Conservation (phyloP, 768 basidiomycete species). For the Auricularia sp. region DNA sequence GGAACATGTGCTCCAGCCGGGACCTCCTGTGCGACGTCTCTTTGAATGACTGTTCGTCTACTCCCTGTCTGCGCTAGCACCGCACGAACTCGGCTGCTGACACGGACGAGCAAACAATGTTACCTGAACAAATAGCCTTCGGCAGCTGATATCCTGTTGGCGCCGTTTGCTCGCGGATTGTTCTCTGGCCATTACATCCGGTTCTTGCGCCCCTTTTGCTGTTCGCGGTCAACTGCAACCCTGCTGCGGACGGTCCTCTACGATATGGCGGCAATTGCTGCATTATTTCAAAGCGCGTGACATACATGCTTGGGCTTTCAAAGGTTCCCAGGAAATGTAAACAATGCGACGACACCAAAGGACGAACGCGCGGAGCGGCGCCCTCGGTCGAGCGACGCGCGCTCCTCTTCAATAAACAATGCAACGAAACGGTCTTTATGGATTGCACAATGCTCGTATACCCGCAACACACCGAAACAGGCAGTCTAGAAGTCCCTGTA, state of each 20-base stretch:
- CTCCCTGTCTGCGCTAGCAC: background rate
- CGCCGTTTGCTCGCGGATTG: background rate
- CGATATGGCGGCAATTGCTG: background rate
- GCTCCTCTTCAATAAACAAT: background rate
- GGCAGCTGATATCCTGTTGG: no score
- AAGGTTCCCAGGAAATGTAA: background rate
- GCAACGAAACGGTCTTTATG: background rate
- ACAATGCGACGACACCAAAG: background rate
- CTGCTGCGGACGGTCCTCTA: background rate
- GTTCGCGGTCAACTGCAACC: background rate
- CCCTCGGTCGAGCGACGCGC: background rate
- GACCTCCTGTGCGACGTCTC: no score
- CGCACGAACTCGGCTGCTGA: background rate
- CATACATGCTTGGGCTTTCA: background rate
- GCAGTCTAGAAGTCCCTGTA: slow-evolving; percentile 15
- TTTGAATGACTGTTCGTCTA: background rate
- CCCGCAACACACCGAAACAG: background rate
- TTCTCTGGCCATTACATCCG: background rate
- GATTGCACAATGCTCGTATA: background rate
- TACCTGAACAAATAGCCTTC: no score
- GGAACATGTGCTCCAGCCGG: slow-evolving; percentile 14
- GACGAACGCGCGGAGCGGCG: background rate
- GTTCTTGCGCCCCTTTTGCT: background rate
- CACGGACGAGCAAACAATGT: background rate
- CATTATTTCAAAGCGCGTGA: background rate